Evolutionary conservation across 192 early-diverging fungal genomes (phyloP).

Genomic region (Mortierella hygrophila): DNA sequence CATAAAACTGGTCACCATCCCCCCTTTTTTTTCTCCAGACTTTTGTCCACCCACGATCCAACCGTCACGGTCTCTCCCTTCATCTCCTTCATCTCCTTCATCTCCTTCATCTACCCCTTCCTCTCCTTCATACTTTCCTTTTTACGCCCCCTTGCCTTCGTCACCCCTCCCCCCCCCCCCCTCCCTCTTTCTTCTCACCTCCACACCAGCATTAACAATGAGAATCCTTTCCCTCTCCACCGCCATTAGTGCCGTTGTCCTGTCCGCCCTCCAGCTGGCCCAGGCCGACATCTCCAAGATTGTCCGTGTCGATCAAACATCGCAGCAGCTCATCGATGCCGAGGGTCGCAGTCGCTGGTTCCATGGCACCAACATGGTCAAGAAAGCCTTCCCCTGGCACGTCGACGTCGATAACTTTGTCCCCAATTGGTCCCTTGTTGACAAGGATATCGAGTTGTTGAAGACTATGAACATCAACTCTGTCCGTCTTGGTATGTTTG

Average conservation of each 20-base stretch:
- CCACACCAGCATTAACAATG: conserved; percentile 3
- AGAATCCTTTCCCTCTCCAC: conserved; percentile 27
- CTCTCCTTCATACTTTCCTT: not conserved
- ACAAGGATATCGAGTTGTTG: conserved; percentile 57
- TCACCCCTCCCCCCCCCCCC: not conserved
- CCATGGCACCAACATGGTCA: conserved; percentile 72
- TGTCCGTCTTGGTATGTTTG: conserved; percentile 43
- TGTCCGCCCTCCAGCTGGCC: not conserved
- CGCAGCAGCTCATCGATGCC: conserved; percentile 59
- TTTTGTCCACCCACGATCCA: not conserved
- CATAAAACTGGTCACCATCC: not conserved
- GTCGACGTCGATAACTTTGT: conserved; percentile 56
- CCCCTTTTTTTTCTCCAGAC: not conserved
- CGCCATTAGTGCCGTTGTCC: conserved; percentile 19
- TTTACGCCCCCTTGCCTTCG: no score
- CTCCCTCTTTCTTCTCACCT: not conserved
- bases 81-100: not conserved
- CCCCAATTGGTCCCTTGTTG: conserved; percentile 60
- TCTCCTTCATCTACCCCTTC: not conserved
- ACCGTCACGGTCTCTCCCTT: not conserved
- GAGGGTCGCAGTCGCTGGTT: conserved; percentile 66
- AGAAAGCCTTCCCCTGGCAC: conserved; percentile 65
- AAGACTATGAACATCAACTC: conserved; percentile 51
- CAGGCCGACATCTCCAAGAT: conserved; percentile 59
- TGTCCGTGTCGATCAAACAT: conserved; percentile 55